Percentiles rank a stretch among this genome's conserved stretches.
phyloP scores from a whole-genome alignment of 2,329 filamentous ascomycete genomes.

The Albophoma yamanashiensis region DNA sequence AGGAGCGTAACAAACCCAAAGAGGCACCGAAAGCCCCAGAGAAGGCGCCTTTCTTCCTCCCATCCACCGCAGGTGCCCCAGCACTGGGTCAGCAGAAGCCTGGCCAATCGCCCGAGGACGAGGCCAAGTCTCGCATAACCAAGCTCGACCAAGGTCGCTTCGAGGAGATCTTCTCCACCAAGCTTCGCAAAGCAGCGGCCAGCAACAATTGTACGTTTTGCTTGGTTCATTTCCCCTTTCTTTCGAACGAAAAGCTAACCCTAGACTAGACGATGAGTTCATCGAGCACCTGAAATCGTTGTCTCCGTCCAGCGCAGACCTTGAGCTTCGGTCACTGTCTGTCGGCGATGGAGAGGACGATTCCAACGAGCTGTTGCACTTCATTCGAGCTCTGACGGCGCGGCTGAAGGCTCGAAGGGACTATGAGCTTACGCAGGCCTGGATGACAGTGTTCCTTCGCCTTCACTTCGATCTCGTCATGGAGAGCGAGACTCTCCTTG shows the following conservation, averaged over 20 bases:
- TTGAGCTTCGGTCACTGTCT: conserved; percentile 77
- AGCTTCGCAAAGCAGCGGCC: conserved; percentile 41
- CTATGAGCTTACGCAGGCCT: conserved; percentile 90
- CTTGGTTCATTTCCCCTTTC: neutral
- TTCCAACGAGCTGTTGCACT: conserved; percentile 63
- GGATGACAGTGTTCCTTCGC: conserved; percentile 90
- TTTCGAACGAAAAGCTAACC: conserved; percentile 11
- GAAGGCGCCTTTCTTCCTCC: conserved; percentile 92
- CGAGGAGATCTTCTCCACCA: conserved; percentile 48
- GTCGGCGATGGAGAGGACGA: conserved; percentile 31
- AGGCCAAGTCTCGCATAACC: conserved; percentile 54
- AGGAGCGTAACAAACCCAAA: conserved; percentile 86
- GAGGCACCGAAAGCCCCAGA: conserved; percentile 86
- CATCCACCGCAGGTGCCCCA: conserved; percentile 44
- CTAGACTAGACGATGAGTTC: conserved; percentile 46
- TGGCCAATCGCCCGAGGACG: conserved; percentile 25
- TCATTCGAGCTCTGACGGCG: conserved; percentile 69
- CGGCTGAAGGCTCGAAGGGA: conserved; percentile 61
- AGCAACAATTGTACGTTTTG: conserved; percentile 49
- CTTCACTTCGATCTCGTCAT: conserved; percentile 56
- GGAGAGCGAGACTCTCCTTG: conserved; percentile 41
- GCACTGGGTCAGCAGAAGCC: conserved; percentile 24
- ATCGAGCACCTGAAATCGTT: conserved; percentile 72
- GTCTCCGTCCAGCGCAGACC: conserved; percentile 74
- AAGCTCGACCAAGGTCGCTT: conserved; percentile 49